A percentile compares a stretch with the other conserved stretches of the same genome.
phyloP scores from a whole-genome alignment of 2,329 filamentous ascomycete species.

The Arthrinium phaeospermum region DNA sequence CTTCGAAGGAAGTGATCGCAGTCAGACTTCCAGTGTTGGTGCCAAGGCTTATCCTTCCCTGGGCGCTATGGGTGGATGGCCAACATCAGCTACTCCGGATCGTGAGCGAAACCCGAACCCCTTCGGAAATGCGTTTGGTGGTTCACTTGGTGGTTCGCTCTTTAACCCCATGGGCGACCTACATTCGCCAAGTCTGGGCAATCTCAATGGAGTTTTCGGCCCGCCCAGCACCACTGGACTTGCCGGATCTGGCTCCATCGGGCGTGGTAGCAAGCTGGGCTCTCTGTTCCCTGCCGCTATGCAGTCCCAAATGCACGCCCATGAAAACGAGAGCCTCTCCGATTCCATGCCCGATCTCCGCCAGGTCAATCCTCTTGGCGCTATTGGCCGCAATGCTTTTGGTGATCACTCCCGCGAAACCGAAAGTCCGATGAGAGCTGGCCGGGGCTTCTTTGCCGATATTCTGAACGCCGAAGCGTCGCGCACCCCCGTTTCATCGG shows the following conservation, averaged over 20 bases:
- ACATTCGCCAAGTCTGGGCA: constrained; percentile 74
- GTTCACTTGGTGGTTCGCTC: constrained; percentile 78
- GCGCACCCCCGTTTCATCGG: constrained; percentile 41
- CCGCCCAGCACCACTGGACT: constrained; percentile 59
- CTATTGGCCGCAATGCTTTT: constrained; percentile 69
- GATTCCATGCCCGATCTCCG: constrained; percentile 66
- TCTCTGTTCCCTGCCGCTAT: constrained; percentile 87
- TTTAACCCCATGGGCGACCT: constrained; percentile 80
- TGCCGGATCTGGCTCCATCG: constrained; percentile 67
- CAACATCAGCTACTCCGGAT: constrained; percentile 71
- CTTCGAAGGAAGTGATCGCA: constrained; percentile 81
- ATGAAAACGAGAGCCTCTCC: constrained; percentile 67
- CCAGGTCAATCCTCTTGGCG: constrained; percentile 66
- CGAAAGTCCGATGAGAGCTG: constrained; percentile 63
- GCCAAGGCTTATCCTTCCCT: constrained; percentile 74
- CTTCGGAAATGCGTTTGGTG: constrained; percentile 46
- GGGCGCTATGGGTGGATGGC: constrained; percentile 67
- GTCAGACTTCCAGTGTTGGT: constrained; percentile 88
- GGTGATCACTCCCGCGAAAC: constrained; percentile 59
- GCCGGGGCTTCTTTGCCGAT: constrained; percentile 62
- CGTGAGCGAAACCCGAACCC: constrained; percentile 61
- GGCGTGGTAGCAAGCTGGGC: constrained; percentile 81
- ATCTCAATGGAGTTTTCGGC: constrained; percentile 73
- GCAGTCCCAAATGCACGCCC: constrained; percentile 86
- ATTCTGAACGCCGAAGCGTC: constrained; percentile 48